These are phyloP conservation scores for Aschersonia sp. DNA, from an alignment of 2,329 filamentous ascomycete genomes.

Conservation along the genomic window DNA sequence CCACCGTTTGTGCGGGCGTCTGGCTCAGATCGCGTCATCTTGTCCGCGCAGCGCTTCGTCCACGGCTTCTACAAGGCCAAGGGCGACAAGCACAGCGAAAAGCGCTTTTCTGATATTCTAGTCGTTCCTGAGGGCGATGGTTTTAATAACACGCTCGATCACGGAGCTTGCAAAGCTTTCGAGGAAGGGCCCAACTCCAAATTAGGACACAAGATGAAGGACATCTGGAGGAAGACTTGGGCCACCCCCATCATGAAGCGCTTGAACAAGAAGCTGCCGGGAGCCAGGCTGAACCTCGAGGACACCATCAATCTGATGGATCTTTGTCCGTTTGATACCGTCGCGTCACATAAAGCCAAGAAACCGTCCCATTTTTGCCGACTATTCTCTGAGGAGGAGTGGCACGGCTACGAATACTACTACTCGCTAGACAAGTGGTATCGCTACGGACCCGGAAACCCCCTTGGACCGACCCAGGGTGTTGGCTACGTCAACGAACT, in stretches of 20 bases:
- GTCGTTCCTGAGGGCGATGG: conserved; percentile 52
- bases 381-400: conserved; percentile 61
- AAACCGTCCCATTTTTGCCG: conserved; percentile 56
- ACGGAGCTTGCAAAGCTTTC: conserved; percentile 57
- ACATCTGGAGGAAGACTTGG: conserved; percentile 48
- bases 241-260: conserved; percentile 52
- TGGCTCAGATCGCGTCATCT: conserved; percentile 55
- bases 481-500: conserved; percentile 84
- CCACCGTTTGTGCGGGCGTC: conserved; percentile 61
- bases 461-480: conserved; percentile 70
- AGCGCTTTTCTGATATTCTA: conserved; percentile 42
- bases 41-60: conserved; percentile 63
- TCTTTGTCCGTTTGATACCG: conserved; percentile 71
- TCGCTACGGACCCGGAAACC: conserved; percentile 61
- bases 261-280: conserved; percentile 53
- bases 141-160: conserved; percentile 71
- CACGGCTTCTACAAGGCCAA: conserved; percentile 50
- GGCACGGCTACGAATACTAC: conserved; percentile 69
- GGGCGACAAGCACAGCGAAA: conserved; percentile 14
- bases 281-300: conserved; percentile 45
- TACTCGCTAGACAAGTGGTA: conserved; percentile 76
- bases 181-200: conserved; percentile 40
- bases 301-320: conserved; percentile 72
- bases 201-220: conserved; percentile 35
- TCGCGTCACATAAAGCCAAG: conserved; percentile 36